Evolutionary conservation across 2,329 filamentous ascomycete species (phyloP).

Genomic region (Apiospora rasikravindrae): DNA sequence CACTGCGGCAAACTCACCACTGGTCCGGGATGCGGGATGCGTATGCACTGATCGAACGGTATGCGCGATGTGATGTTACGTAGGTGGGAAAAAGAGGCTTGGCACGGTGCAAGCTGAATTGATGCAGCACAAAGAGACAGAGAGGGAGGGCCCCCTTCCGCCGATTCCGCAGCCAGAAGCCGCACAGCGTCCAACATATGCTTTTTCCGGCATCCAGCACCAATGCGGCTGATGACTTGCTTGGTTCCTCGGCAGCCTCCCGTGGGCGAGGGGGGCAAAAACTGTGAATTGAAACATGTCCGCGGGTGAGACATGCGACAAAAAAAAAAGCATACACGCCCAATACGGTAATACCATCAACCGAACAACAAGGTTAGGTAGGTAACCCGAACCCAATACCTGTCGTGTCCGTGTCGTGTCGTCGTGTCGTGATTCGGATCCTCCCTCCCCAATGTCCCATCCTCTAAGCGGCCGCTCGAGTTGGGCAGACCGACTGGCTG

Average conservation of each 20-base stretch:
- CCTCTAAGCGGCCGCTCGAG: not conserved
- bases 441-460: not conserved
- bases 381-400: conserved; percentile 5
- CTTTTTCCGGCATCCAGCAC: conserved; percentile 1
- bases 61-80: conserved; percentile 3
- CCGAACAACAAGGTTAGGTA: not conserved
- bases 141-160: not conserved
- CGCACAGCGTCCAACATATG: not conserved
- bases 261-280: not conserved
- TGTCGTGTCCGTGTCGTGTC: not conserved
- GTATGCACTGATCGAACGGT: not conserved
- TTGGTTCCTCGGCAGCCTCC: conserved; percentile 5
- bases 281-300: conserved; percentile 6
- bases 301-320: conserved; percentile 6
- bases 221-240: conserved; percentile 16
- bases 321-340: conserved; percentile 2
- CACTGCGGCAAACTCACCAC: not conserved
- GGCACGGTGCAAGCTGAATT: conserved; percentile 4
- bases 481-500: not conserved
- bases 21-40: not conserved
- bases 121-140: not conserved
- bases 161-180: not conserved
- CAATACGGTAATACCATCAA: not conserved
- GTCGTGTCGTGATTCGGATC: conserved; percentile 13
- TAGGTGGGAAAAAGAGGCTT: conserved; percentile 4